Percentiles rank a stretch among this genome's conserved stretches.
phyloP scores from a whole-genome alignment of 2,329 filamentous ascomycete species.

The Lecanosticta acicola region DNA sequence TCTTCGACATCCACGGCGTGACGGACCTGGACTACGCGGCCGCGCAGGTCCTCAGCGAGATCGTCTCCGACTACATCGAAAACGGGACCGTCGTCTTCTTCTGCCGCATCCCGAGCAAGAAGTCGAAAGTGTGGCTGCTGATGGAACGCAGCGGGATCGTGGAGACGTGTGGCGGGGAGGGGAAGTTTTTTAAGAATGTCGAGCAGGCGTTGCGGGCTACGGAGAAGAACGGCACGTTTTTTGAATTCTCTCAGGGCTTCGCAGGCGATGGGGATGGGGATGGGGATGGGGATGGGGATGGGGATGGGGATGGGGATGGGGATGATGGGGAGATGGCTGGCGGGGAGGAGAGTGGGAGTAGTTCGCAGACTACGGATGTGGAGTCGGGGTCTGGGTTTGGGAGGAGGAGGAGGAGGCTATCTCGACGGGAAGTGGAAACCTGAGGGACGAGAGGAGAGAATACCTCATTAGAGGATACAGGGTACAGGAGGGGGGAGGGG shows the following conservation, averaged over 20 bases:
- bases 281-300: too few relatives aligned
- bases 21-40: slow-evolving; percentile 90
- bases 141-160: slow-evolving; percentile 80
- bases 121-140: slow-evolving; percentile 59
- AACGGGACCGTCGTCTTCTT: slow-evolving; percentile 74
- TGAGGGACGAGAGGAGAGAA: too few relatives aligned
- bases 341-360: not conserved
- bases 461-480: too few relatives aligned
- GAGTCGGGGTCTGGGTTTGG: too few relatives aligned
- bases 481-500: too few relatives aligned
- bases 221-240: slow-evolving; percentile 51
- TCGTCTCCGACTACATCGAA: slow-evolving; percentile 73
- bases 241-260: too few relatives aligned
- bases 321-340: too few relatives aligned
- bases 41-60: slow-evolving; percentile 84
- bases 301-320: too few relatives aligned
- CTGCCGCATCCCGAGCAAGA: slow-evolving; percentile 48
- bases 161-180: slow-evolving; percentile 68
- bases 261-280: too few relatives aligned
- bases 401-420: too few relatives aligned
- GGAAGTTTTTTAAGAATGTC: slow-evolving; percentile 75
- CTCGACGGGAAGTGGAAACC: too few relatives aligned
- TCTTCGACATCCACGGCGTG: slow-evolving; percentile 98
- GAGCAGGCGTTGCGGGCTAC: slow-evolving; percentile 77
- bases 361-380: not conserved